These are phyloP conservation scores for Aspergillus homomorphus DNA, from an alignment of 495 filamentous ascomycete species.

Conservation along the genomic window DNA sequence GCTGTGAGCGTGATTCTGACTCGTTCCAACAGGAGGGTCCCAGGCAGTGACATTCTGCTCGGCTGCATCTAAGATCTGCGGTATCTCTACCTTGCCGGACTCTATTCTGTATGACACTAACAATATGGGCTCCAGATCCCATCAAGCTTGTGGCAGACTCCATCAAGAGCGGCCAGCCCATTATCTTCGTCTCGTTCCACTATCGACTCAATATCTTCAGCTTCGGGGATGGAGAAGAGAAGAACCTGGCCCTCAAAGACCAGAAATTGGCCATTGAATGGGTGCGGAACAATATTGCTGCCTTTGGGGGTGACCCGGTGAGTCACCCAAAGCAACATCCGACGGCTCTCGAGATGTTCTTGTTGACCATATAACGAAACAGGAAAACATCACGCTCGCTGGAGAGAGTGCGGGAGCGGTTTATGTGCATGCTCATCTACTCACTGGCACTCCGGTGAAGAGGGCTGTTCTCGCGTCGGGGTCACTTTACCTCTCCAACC, in stretches of 20 bases:
- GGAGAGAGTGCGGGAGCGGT: conserved; percentile 42
- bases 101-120: background rate
- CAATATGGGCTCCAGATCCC: conserved; percentile 22
- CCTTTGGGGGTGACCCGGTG: conserved; percentile 64
- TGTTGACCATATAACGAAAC: background rate
- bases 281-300: conserved; percentile 52
- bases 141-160: conserved; percentile 37
- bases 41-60: conserved; percentile 42
- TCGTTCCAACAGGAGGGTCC: conserved; percentile 28
- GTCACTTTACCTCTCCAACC: conserved; percentile 34
- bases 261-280: conserved; percentile 64
- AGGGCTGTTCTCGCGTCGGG: conserved; percentile 38
- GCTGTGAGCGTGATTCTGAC: background rate
- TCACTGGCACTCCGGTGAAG: conserved; percentile 36
- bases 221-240: conserved; percentile 52
- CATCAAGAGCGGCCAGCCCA: conserved; percentile 36
- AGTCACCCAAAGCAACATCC: conserved; percentile 4
- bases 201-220: conserved; percentile 66
- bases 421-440: conserved; percentile 39
- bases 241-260: conserved; percentile 61
- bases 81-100: conserved; percentile 16
- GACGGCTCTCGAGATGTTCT: background rate
- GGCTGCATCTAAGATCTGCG: conserved; percentile 41
- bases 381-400: conserved; percentile 37
- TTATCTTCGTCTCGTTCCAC: conserved; percentile 62